A percentile compares a stretch with the other conserved stretches of the same genome.
phyloP scores from a whole-genome alignment of 1,139 yeast species.

The Magnusiomyces sp. region DNA sequence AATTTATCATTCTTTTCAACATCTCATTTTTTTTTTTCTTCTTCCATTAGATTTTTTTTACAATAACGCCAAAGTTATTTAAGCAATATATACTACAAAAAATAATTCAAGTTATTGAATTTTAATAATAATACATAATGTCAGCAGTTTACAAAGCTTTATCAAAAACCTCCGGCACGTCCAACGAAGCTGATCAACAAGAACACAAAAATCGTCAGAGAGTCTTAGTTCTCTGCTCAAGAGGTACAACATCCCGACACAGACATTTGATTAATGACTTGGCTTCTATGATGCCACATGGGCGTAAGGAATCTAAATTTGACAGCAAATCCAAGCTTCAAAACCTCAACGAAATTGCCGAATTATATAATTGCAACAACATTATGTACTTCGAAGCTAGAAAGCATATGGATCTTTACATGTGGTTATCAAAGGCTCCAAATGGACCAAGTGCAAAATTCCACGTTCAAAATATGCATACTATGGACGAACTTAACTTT shows the following conservation, averaged over 20 bases:
- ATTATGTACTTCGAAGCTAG: constrained; percentile 91
- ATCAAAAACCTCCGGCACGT: constrained; percentile 35
- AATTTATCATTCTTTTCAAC: not conserved
- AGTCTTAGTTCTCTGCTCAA: constrained; percentile 78
- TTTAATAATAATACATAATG: constrained; percentile 30
- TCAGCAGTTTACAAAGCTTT: constrained; percentile 64
- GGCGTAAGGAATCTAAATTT: constrained; percentile 92
- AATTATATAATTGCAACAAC: constrained; percentile 93
- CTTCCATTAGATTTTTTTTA: not conserved
- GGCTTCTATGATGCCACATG: constrained; percentile 76
- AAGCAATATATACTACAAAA: too few species aligned
- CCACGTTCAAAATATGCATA: constrained; percentile 89
- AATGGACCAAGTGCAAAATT: constrained; percentile 96
- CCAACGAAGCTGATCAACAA: constrained; percentile 28
- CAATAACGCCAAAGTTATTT: too few species aligned
- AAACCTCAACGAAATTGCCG: constrained; percentile 93
- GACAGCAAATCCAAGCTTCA: constrained; percentile 86
- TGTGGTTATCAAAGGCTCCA: constrained; percentile 95
- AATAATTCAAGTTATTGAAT: too few species aligned
- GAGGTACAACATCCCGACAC: constrained; percentile 84
- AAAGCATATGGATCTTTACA: constrained; percentile 70
- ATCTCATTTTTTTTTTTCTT: not conserved
- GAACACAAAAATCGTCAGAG: constrained; percentile 32
- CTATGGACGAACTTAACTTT: constrained; percentile 91
- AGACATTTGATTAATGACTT: constrained; percentile 88